Evolutionary conservation across 176 grass and related monocot species (phyloP), one percentile per base, ranked within the genome.

Genomic region (Rhynchospora tenuis): DNA sequence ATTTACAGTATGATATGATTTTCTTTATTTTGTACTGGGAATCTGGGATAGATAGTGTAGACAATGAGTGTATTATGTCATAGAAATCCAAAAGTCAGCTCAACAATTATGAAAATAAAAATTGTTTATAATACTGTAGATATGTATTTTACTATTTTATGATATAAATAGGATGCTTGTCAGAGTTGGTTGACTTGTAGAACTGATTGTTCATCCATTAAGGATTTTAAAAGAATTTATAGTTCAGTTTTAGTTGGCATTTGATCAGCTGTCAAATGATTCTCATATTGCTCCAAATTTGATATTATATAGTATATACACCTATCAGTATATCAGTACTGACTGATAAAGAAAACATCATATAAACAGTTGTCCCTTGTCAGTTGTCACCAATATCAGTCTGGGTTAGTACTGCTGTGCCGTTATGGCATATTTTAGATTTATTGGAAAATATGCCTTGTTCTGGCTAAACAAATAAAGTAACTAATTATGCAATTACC

Each of bases 1-100:
- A 91, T 79, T 85, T 89, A 66, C 85, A 94, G 96, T 98, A 90
- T 86, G 89, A 14, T 75, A 76, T 38, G 2, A 38, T 38, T 38
- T 9, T 9, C 16, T 87, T 14, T 73, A 12, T n/a, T 69, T 14
- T 59, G 45, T 38, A 38, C 2, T 38, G 48, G n/a, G n/a, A n/a
- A n/a, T n/a, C n/a, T n/a, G 47, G 9, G 64, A 59, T 73, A 73
- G 22, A 22, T 73, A 50, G 26, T 52, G 43, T 44, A 43, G 8
- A 69, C 9, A 61, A 59, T 7, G n/a, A 59, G 6, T 16, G 1
- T 59, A 28, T 52, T 74, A 52, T 52, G 52, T 47, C 27, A 24
- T 47, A 1, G 1, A 7, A 12, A 6, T 38, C 33, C 71, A 16
- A 52, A 52, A 38, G 33, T 38, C 5, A 12, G 10, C 71, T 28